Evolutionary conservation across 2,329 filamentous ascomycete genomes (phyloP).

Genomic region (Sodiomyces alkalinus): DNA sequence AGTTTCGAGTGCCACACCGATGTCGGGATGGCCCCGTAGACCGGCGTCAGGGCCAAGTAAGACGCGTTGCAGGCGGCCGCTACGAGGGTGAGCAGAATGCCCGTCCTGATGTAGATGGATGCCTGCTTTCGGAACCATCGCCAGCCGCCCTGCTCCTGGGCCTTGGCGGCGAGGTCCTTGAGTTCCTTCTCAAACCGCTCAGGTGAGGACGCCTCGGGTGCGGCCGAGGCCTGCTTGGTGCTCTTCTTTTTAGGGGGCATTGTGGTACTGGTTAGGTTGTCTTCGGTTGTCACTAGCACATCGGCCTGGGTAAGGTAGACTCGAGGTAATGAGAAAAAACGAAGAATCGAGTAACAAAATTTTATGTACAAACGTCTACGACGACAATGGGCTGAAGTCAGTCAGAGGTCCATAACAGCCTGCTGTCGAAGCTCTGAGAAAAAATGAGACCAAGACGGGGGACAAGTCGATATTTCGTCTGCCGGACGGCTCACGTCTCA

Average conservation of each 20-base stretch:
- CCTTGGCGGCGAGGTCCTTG: slow-evolving; percentile 31
- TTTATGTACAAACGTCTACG: too few relatives aligned
- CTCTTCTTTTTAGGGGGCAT: slow-evolving; percentile 7
- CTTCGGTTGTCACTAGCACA: too few relatives aligned
- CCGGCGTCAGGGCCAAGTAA: slow-evolving; percentile 64
- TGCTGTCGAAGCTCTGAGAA: slow-evolving; percentile 5
- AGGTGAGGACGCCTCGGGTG: slow-evolving; percentile 25
- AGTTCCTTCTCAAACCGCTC: slow-evolving; percentile 40
- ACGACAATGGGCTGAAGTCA: too few relatives aligned
- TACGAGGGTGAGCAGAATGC: slow-evolving; percentile 35
- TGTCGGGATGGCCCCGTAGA: slow-evolving; percentile 75
- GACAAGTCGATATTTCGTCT: neutral
- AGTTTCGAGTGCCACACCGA: slow-evolving; percentile 55
- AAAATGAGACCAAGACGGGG: neutral
- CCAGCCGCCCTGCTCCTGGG: slow-evolving; percentile 16
- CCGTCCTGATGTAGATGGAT: slow-evolving; percentile 22
- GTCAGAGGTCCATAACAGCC: too few relatives aligned
- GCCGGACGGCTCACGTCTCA: slow-evolving; percentile 1
- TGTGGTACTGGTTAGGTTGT: too few relatives aligned
- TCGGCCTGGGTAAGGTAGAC: too few relatives aligned
- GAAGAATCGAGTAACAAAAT: too few relatives aligned
- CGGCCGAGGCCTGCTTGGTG: slow-evolving; percentile 1
- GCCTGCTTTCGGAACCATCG: slow-evolving; percentile 16
- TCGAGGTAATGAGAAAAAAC: too few relatives aligned
- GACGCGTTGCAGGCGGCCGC: slow-evolving; percentile 56